A percentile compares a stretch with the other conserved stretches of the same genome.
Conservation (phyloP, 2,329 filamentous ascomycete genomes). For the Neopestalotiopsis sp. region DNA sequence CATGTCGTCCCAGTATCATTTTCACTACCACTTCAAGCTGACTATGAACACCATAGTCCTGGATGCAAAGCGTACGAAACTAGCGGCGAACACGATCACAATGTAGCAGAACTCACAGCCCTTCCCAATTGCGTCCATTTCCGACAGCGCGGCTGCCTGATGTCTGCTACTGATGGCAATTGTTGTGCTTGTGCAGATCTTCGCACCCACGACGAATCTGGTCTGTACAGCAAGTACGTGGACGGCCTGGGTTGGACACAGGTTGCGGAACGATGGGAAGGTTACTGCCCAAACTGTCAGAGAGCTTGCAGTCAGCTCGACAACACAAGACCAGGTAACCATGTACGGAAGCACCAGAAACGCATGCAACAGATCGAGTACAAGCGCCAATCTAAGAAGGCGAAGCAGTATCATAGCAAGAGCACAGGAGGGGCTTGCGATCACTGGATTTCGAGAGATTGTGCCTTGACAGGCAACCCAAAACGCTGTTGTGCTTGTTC, state of each 20-base stretch:
- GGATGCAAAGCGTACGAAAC: conserved; percentile 3
- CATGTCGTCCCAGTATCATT: neutral
- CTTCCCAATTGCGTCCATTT: neutral
- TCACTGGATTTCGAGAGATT: neutral
- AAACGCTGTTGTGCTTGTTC: conserved; percentile 25
- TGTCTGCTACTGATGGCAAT: conserved; percentile 8
- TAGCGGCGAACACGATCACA: no score
- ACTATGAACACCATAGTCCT: neutral
- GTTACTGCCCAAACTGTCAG: conserved; percentile 10
- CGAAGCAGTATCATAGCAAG: neutral
- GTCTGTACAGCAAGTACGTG: conserved; percentile 8
- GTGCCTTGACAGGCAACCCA: conserved; percentile 7
- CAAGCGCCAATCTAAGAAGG: neutral
- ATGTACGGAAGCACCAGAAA: neutral
- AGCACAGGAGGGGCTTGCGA: neutral
- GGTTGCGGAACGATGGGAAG: conserved; percentile 3
- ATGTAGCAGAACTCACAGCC: no score
- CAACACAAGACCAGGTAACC: neutral
- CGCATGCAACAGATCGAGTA: neutral
- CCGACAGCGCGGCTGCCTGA: neutral
- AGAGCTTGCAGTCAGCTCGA: neutral
- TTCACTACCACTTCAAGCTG: conserved; percentile 8
- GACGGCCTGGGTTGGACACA: conserved; percentile 5
- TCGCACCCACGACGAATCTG: neutral
- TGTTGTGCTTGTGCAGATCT: conserved; percentile 15